Base-by-base conservation (phyloP, 192 early-diverging fungal species). In the Gryganskiella cystojenkinii region DNA sequence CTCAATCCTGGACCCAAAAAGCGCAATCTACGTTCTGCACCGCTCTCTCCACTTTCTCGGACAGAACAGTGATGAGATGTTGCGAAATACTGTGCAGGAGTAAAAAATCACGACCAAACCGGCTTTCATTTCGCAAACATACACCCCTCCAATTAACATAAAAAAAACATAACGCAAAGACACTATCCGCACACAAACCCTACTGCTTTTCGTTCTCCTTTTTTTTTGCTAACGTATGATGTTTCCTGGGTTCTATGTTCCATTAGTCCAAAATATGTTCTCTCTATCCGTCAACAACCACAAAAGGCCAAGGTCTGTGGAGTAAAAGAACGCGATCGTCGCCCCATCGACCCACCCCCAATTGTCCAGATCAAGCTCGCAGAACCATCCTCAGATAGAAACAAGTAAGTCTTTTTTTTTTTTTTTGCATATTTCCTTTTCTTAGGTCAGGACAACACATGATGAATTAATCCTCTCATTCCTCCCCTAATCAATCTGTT, bases 231-330 rank as follows among this genome's bases (percentile, higher is more conserved):
- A n/a, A n/a, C n/a, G n/a, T n/a, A n/a, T n/a, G n/a, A n/a, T n/a
- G n/a, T n/a, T n/a, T n/a, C n/a, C n/a, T n/a, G n/a, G n/a, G n/a
- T n/a, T n/a, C n/a, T n/a, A n/a, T n/a, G n/a, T n/a, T n/a, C n/a
- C n/a, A n/a, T 14, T 2, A 69, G 74, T 10, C 64, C 74, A 25
- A 78, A 83, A 54, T 89, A 87, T 80, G 61, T 66, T 19, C 84
- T 95, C 42, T 81, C 85, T 56, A 86, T 96, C 42, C 85, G 91
- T n/a, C 95, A 97, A 73, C 90, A 95, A 73, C 95, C 95, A 33
- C 87, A 90, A 70, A 92, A 91, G 71, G 94, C 93, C 10, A 87
- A 94, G 56, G 91, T 95, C 85, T 97, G 95, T 79, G 94, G 94
- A 62, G 89, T 91, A 81, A 95, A 94, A 67, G 95, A 95, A 69